phyloP scores from a whole-genome alignment of 768 basidiomycete genomes.

The Solioccasus polychromus region DNA sequence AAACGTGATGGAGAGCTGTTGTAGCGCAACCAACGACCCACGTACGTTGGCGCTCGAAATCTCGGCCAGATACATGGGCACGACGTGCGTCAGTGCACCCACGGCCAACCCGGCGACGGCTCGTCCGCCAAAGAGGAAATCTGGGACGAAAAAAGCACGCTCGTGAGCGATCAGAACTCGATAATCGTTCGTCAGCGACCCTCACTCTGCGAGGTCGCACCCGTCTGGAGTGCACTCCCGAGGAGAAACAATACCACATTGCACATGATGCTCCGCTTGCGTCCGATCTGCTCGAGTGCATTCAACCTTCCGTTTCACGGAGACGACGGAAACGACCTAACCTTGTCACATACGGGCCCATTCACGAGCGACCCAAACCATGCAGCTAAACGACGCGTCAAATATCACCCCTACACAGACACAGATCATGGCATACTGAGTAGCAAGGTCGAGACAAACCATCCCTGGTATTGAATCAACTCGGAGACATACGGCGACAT shows the following conservation, averaged over 20 bases:
- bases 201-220: slow-evolving; percentile 26
- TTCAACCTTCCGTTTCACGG: neutral
- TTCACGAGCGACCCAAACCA: slow-evolving; percentile 30
- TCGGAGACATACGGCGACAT: neutral
- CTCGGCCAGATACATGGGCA: slow-evolving; percentile 37
- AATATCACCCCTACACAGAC: neutral
- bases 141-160: slow-evolving; percentile 10
- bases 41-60: slow-evolving; percentile 38
- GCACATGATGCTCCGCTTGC: slow-evolving; percentile 27
- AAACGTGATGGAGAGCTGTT: slow-evolving; percentile 34
- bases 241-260: slow-evolving; percentile 29
- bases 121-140: slow-evolving; percentile 29
- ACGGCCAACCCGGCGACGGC: slow-evolving; percentile 20
- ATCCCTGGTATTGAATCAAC: slow-evolving; percentile 23
- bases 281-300: slow-evolving; percentile 20
- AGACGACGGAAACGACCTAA: neutral
- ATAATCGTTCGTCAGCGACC: neutral
- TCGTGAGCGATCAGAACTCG: neutral
- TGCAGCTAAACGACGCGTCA: slow-evolving; percentile 24
- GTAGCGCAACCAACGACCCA: slow-evolving; percentile 35
- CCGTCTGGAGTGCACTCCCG: slow-evolving; percentile 30
- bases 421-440: slow-evolving; percentile 18
- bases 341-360: slow-evolving; percentile 32
- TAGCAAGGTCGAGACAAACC: slow-evolving; percentile 30
- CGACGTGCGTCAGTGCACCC: slow-evolving; percentile 22